Conservation (phyloP, 2,329 filamentous ascomycete genomes). For the Pseudophaeomoniella oleicola region DNA sequence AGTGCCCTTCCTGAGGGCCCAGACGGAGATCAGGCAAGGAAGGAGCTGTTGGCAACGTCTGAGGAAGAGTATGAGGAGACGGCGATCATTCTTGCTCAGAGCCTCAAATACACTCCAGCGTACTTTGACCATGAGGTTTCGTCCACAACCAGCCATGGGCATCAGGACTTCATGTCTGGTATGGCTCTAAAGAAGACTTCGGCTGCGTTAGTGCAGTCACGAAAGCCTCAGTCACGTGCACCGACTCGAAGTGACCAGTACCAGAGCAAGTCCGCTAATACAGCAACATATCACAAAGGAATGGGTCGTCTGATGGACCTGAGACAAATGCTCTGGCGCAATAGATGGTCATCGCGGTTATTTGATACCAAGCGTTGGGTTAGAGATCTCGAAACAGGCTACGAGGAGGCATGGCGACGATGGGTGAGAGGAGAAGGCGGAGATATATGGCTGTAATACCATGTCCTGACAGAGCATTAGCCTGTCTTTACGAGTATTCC, state of each 20-base stretch:
- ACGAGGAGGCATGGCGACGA: conserved; percentile 71
- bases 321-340: conserved; percentile 66
- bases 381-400: conserved; percentile 71
- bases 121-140: not conserved
- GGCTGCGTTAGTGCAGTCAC: not conserved
- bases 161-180: not conserved
- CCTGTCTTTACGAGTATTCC: too few relatives aligned
- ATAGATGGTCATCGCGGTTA: conserved; percentile 70
- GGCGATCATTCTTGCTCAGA: conserved; percentile 52
- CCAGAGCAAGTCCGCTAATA: conserved; percentile 10
- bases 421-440: conserved; percentile 82
- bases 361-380: conserved; percentile 94
- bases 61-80: conserved; percentile 76
- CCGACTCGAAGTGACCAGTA: conserved; percentile 16
- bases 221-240: not conserved
- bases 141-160: not conserved
- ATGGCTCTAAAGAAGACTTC: not conserved
- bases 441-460: conserved; percentile 63
- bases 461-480: too few relatives aligned
- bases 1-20: conserved; percentile 65
- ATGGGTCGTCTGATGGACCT: conserved; percentile 62
- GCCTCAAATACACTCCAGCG: conserved; percentile 42
- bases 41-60: conserved; percentile 60
- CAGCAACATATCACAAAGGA: conserved; percentile 40
- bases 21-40: conserved; percentile 52